Conservation (phyloP, 306 rosid genomes). For the Cucumis cinereus region DNA sequence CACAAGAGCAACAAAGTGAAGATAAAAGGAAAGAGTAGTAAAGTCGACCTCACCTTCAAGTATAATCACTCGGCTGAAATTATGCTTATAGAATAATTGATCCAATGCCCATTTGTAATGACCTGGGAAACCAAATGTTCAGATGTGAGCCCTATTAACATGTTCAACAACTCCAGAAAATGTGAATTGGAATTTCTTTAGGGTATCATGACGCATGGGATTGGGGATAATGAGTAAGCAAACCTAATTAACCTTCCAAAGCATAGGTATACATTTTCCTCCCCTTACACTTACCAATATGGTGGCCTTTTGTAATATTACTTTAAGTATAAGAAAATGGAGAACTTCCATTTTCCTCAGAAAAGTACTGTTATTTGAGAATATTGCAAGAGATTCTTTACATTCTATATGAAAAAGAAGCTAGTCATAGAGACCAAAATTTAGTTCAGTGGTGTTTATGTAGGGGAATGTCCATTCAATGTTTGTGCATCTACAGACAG, state of each 20-base stretch:
- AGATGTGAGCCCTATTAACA: not conserved
- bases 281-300: not conserved
- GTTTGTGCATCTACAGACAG: slow-evolving; percentile 35
- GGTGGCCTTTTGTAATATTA: not conserved
- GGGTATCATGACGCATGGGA: not conserved
- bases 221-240: not conserved
- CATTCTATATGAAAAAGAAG: slow-evolving; percentile 17
- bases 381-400: not conserved
- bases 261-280: not conserved
- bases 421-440: slow-evolving; percentile 59
- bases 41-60: slow-evolving; percentile 72
- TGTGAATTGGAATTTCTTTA: not conserved
- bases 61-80: slow-evolving; percentile 69
- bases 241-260: not conserved
- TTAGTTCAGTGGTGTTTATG: slow-evolving; percentile 22
- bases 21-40: not conserved
- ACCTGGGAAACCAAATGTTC: slow-evolving; percentile 30
- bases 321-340: not conserved
- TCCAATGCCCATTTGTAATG: slow-evolving; percentile 99
- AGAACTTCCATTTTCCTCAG: not conserved
- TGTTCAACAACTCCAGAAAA: not conserved
- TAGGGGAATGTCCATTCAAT: slow-evolving; percentile 21
- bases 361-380: not conserved
- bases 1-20: slow-evolving; percentile 1
- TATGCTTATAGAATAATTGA: slow-evolving; percentile 68